Evolutionary conservation across 2,329 filamentous ascomycete species (phyloP), one percentile per base, ranked within the genome.

Genomic region (Trichoderma afroharzianum): DNA sequence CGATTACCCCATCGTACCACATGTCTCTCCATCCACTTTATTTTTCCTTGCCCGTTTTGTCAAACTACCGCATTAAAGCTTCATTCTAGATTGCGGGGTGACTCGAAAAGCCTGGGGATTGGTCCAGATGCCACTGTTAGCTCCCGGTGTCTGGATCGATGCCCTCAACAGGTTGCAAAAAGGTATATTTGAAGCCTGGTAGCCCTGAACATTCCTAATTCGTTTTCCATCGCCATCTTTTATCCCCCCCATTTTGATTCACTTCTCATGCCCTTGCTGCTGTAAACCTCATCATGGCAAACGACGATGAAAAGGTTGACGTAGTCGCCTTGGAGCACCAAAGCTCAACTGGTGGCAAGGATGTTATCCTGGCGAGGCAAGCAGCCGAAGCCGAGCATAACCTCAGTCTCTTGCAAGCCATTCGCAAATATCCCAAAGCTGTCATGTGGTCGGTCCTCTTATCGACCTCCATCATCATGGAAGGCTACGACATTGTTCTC

Each of bases 391-490:
- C n/a, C 5, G 68, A 70, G 18, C 68, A 70, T 39, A 24, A 14
- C 4, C 26, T 68, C n/a, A 18, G 33, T 30, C 15, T 61, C 57
- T 7, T 14, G 14, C 30, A 79, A 21, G 80, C 80, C 1, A 70
- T 81, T 3, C 71, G 74, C 0, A 72, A 73, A 33, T 80, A 81
- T 71, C 80, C 78, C 15, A 77, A 78, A 75, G 81, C 81, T 1
- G 76, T 82, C 30, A 67, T 78, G 11, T 82, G 81, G 81, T 79
- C 79, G 14, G 73, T 82, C 3, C 61, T 80, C 6, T 73, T 83
- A 4, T 80, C 80, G 24, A 76, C 77, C 47, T 78, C 79, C 4
- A 79, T 84, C 59, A 79, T 84, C 73, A 84, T 84, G 83, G 83
- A 84, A 43, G 82, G 80, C 12, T 82, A 82, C 64, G 80, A 82